Percentiles rank a stretch among this genome's conserved stretches.
Conservation (phyloP, 1,284 basidiomycete genomes). For the Cerioporus squamosus region DNA sequence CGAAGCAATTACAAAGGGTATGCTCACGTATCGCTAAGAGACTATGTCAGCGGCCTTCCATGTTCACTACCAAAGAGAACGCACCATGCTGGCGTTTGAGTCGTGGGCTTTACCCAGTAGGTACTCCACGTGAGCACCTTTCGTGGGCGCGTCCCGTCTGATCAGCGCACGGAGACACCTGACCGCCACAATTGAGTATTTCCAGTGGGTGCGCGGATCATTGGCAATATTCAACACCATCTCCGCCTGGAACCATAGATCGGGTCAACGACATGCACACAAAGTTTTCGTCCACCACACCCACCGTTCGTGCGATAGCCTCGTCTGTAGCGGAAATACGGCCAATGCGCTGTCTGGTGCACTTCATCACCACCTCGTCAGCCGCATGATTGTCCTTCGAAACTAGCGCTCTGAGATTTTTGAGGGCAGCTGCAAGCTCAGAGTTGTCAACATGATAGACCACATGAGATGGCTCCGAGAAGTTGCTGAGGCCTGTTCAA, state of each 20-base stretch:
- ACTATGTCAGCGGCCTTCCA: slow-evolving; percentile 8
- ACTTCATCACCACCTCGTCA: slow-evolving; percentile 44
- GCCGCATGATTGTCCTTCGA: slow-evolving; percentile 35
- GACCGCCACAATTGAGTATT: slow-evolving; percentile 78
- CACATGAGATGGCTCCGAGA: slow-evolving; percentile 62
- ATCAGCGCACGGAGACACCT: slow-evolving; percentile 77
- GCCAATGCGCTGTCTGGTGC: slow-evolving; percentile 47
- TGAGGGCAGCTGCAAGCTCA: slow-evolving; percentile 42
- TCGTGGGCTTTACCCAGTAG: slow-evolving; percentile 62
- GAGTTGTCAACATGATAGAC: slow-evolving; percentile 56
- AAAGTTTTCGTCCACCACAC: slow-evolving; percentile 20
- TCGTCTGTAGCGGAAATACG: slow-evolving; percentile 48
- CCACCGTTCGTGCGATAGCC: slow-evolving; percentile 47
- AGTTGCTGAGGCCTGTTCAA: slow-evolving; percentile 54
- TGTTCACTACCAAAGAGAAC: slow-evolving; percentile 29
- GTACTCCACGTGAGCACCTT: slow-evolving; percentile 54
- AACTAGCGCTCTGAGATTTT: slow-evolving; percentile 44
- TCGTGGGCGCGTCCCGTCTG: slow-evolving; percentile 73
- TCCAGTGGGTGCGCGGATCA: slow-evolving; percentile 78
- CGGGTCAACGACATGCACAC: neutral
- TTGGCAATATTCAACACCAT: slow-evolving; percentile 55
- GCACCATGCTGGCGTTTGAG: slow-evolving; percentile 66
- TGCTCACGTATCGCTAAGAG: slow-evolving; percentile 62
- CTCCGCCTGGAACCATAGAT: slow-evolving; percentile 21
- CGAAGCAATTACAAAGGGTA: neutral